phyloP scores from a whole-genome alignment of 2,329 filamentous ascomycete genomes.

The Pyrenophora graminea region DNA sequence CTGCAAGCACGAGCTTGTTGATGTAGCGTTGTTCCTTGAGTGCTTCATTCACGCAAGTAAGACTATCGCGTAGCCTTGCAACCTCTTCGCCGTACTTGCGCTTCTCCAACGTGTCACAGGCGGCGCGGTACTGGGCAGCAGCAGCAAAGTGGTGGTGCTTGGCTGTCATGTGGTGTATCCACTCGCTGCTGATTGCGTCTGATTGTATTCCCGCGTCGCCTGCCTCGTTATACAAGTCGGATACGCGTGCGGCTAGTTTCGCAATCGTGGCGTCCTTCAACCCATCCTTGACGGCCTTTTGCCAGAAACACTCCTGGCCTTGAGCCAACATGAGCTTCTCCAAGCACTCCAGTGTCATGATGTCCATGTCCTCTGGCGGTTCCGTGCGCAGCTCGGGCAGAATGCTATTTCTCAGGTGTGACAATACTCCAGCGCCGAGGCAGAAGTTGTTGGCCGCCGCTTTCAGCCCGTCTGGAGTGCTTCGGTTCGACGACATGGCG shows the following conservation, averaged over 20 bases:
- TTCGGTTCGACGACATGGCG: slow-evolving; percentile 77
- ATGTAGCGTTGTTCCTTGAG: slow-evolving; percentile 83
- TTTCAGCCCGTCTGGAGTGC: slow-evolving; percentile 81
- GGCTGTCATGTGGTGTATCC: slow-evolving; percentile 97
- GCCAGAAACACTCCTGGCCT: slow-evolving; percentile 97
- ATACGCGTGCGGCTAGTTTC: slow-evolving; percentile 86
- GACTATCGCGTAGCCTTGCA: slow-evolving; percentile 78
- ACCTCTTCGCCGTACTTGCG: slow-evolving; percentile 94
- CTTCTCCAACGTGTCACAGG: slow-evolving; percentile 90
- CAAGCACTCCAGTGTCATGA: slow-evolving; percentile 80
- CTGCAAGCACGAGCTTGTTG: slow-evolving; percentile 78
- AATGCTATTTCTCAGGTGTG: slow-evolving; percentile 74
- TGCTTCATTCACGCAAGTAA: slow-evolving; percentile 81
- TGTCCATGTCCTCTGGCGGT: slow-evolving; percentile 95
- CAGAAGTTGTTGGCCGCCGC: slow-evolving; percentile 88
- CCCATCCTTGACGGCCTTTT: slow-evolving; percentile 91
- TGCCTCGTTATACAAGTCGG: slow-evolving; percentile 84
- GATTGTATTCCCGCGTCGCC: slow-evolving; percentile 87
- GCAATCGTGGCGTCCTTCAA: slow-evolving; percentile 92
- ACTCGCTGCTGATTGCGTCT: slow-evolving; percentile 85
- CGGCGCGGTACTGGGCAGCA: slow-evolving; percentile 89
- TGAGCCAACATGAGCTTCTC: slow-evolving; percentile 86
- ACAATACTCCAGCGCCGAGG: slow-evolving; percentile 80
- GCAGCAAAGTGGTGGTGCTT: slow-evolving; percentile 98
- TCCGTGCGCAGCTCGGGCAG: slow-evolving; percentile 81